Conservation (phyloP, 2,329 filamentous ascomycete genomes). For the Ceratocystis eucalypticola region DNA sequence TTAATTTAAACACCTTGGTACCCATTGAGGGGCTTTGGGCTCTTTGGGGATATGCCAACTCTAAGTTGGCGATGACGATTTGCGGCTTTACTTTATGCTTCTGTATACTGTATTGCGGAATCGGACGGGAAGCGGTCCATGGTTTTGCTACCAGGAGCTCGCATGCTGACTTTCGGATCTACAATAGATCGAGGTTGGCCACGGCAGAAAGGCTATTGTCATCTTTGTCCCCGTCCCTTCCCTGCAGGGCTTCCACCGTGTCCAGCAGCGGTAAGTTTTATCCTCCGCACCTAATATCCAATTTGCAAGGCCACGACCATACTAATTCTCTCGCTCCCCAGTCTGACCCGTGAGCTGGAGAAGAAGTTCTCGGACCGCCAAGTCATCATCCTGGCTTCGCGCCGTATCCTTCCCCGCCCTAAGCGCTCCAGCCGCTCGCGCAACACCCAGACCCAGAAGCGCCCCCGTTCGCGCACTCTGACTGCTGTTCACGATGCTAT, state of each 20-base stretch:
- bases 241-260: constrained; percentile 96
- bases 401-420: constrained; percentile 95
- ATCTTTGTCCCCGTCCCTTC: constrained; percentile 99
- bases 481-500: constrained; percentile 98
- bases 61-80: constrained; percentile 21
- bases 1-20: background rate
- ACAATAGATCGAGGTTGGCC: constrained; percentile 94
- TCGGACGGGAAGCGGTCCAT: constrained; percentile 66
- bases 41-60: constrained; percentile 17
- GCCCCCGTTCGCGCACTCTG: constrained; percentile 91
- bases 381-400: constrained; percentile 95
- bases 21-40: constrained; percentile 6
- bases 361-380: constrained; percentile 99
- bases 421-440: constrained; percentile 96
- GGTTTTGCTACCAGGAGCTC: constrained; percentile 54
- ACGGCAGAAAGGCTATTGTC: constrained; percentile 99
- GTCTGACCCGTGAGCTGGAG: constrained; percentile 99
- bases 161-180: constrained; percentile 60
- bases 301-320: background rate
- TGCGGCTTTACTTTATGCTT: constrained; percentile 21
- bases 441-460: constrained; percentile 97
- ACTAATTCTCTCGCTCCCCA: constrained; percentile 30
- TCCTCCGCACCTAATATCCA: background rate
- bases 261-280: constrained; percentile 87
- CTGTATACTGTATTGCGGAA: constrained; percentile 33